Conservation (phyloP, 768 basidiomycete species). For the Flagelloscypha sp. region DNA sequence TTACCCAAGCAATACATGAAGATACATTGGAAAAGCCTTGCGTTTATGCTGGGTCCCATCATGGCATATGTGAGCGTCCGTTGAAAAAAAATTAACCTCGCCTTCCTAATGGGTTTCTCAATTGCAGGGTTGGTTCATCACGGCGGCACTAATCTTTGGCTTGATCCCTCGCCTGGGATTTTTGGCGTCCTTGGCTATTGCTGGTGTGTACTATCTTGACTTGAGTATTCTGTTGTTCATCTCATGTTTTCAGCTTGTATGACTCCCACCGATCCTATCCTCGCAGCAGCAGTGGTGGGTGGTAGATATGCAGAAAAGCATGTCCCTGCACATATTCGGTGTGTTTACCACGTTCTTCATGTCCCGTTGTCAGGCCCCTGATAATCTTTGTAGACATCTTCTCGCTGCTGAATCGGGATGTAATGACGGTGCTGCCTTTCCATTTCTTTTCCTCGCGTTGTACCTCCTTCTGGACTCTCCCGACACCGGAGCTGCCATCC, state of each 20-base stretch:
- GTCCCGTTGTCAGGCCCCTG: too few relatives aligned
- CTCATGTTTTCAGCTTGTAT: too few relatives aligned
- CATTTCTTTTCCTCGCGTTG: slow-evolving; percentile 84
- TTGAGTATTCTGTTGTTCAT: too few relatives aligned
- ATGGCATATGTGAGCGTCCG: slow-evolving; percentile 69
- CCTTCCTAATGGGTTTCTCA: slow-evolving; percentile 1
- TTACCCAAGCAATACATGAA: slow-evolving; percentile 92
- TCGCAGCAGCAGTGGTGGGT: slow-evolving; percentile 87
- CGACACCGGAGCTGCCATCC: slow-evolving; percentile 53
- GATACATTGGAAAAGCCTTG: slow-evolving; percentile 85
- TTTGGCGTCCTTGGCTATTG: slow-evolving; percentile 81
- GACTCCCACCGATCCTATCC: slow-evolving; percentile 91
- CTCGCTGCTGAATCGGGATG: slow-evolving; percentile 78
- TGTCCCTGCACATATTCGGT: slow-evolving; percentile 75
- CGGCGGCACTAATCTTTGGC: slow-evolving; percentile 84
- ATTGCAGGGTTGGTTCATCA: slow-evolving; percentile 85
- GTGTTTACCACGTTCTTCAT: too few relatives aligned
- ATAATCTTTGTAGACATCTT: too few relatives aligned
- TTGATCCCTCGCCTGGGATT: slow-evolving; percentile 87
- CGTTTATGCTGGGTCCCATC: slow-evolving; percentile 73
- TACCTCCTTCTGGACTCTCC: slow-evolving; percentile 71
- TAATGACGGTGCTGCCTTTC: slow-evolving; percentile 96
- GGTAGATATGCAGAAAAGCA: slow-evolving; percentile 98
- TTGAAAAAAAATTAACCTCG: not conserved
- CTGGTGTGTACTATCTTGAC: too few relatives aligned